These are phyloP conservation scores for Leishmania tropica DNA, from an alignment of 208 protist genomes.

Conservation along the genomic window DNA sequence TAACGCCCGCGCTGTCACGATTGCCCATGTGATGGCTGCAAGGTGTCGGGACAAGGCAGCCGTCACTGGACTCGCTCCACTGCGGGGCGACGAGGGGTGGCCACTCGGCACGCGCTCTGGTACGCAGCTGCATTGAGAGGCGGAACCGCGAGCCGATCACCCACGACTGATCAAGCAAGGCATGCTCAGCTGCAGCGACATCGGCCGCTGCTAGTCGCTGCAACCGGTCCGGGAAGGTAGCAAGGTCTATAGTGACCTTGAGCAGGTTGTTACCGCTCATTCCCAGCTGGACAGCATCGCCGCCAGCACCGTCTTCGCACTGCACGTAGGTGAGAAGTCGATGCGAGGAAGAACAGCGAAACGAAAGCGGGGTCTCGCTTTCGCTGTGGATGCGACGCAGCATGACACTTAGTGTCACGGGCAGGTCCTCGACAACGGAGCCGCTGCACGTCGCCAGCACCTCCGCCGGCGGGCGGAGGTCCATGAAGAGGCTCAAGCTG, in stretches of 20 bases:
- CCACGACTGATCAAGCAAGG: constrained; percentile 21
- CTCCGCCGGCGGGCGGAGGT: constrained; percentile 5
- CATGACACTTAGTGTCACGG: constrained; percentile 12
- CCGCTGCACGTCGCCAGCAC: constrained; percentile 17
- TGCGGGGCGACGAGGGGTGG: constrained; percentile 4
- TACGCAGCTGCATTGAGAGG: constrained; percentile 12
- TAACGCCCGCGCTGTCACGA: background rate
- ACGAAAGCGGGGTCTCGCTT: background rate
- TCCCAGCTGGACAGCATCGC: constrained; percentile 18
- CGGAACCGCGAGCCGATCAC: constrained; percentile 13
- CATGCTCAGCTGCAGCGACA: constrained; percentile 1
- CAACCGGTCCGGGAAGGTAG: background rate
- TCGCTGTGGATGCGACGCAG: constrained; percentile 2
- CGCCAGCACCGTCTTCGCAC: constrained; percentile 8
- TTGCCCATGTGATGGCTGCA: background rate
- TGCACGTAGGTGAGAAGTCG: background rate
- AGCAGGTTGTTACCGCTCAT: constrained; percentile 10
- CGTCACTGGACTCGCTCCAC: background rate
- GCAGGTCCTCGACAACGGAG: constrained; percentile 20
- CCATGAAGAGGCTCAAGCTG: constrained; percentile 28
- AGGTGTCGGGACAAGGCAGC: background rate
- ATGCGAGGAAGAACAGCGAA: background rate
- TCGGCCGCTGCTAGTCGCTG: background rate
- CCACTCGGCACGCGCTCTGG: constrained; percentile 13
- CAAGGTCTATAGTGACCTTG: constrained; percentile 16